A percentile compares a stretch with the other conserved stretches of the same genome.
These are phyloP conservation scores for Fraxinus platypoda DNA, from an alignment of 305 asterid species.

Conservation along the genomic window DNA sequence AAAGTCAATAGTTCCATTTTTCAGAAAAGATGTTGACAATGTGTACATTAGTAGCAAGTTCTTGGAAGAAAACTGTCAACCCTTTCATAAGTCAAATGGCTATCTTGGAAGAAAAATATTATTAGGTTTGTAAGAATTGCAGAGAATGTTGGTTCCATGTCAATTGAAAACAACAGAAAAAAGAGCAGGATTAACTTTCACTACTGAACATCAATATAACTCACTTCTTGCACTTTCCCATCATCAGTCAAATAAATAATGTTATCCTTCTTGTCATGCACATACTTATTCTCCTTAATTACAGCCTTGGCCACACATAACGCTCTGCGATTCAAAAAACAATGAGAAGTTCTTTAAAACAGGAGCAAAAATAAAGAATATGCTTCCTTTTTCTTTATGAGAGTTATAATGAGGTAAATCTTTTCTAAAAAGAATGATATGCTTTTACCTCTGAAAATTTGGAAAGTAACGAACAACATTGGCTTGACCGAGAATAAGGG, in stretches of 20 bases:
- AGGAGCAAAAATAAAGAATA: slow-evolving; percentile 8
- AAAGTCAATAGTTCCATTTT: not conserved
- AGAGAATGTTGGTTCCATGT: slow-evolving; percentile 1
- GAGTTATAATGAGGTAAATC: not conserved
- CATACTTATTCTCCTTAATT: slow-evolving; percentile 73
- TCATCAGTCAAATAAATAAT: slow-evolving; percentile 66
- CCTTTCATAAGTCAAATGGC: not conserved
- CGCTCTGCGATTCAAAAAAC: slow-evolving; percentile 49
- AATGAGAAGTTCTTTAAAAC: slow-evolving; percentile 22
- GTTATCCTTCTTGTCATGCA: slow-evolving; percentile 61
- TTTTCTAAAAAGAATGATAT: slow-evolving; percentile 9
- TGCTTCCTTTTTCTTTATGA: not conserved
- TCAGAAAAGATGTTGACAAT: not conserved
- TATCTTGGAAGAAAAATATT: slow-evolving; percentile 11
- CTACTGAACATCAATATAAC: slow-evolving; percentile 25
- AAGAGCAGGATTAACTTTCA: slow-evolving; percentile 8
- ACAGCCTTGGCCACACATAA: slow-evolving; percentile 71
- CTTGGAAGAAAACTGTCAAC: not conserved
- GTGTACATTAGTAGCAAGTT: not conserved
- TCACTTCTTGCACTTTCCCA: slow-evolving; percentile 78
- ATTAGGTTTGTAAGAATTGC: slow-evolving; percentile 2
- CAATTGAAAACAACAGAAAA: slow-evolving; percentile 18
- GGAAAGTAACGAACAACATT: slow-evolving; percentile 82
- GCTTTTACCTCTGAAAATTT: slow-evolving; percentile 67
- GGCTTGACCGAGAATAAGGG: slow-evolving; percentile 90